Base-by-base conservation (phyloP, 2,329 filamentous ascomycete species). In the Aspergillus niger region DNA sequence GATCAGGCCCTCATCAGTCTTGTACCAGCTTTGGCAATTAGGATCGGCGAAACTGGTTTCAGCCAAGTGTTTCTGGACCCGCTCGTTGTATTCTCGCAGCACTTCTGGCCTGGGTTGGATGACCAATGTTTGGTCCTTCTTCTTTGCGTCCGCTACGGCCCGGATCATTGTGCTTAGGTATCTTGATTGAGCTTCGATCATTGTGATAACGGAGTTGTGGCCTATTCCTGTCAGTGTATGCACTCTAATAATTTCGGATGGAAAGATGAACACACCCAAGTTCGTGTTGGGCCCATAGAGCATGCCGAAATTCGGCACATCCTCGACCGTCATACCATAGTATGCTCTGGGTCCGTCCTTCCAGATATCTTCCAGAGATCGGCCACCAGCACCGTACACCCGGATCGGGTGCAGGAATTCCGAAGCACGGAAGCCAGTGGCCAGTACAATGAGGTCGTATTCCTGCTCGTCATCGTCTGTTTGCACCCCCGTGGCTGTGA, bases 201-300 rank as follows among this genome's bases (percentile, higher is more conserved):
- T 87, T n/a, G 86, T 75, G 63, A 86, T 83, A 65, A 86, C 86
- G 57, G 77, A 81, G 62, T 84, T 85, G 68, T 85, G 82, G 0
- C 82, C 84, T 57, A 41, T 26, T 4, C 20, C 56, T 50, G 57
- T 47, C n/a, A 44, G 41, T 59, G 1, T 2, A 3, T 11, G 8
- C 2, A 2, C n/a, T 5, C 26, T 10, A 1, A 10, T 10, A 30
- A 1, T 8, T 4, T 10, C 11, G 10, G 8, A 11, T 30, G 10
- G 2, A 5, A 36, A 5, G 11, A 13, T 5, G 7, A 1, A 59
- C 70, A 57, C 8, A 73, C 71, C 72, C 1, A 82, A 74, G 55
- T 82, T 83, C 2, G 82, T 86, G 69, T 85, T 86, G 3, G 83
- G 84, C 0, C 84, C 85, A 69, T 86, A 86, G 53, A 86, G 76